phyloP scores from a whole-genome alignment of 2,329 filamentous ascomycete species.

The Colletotrichum karsti region DNA sequence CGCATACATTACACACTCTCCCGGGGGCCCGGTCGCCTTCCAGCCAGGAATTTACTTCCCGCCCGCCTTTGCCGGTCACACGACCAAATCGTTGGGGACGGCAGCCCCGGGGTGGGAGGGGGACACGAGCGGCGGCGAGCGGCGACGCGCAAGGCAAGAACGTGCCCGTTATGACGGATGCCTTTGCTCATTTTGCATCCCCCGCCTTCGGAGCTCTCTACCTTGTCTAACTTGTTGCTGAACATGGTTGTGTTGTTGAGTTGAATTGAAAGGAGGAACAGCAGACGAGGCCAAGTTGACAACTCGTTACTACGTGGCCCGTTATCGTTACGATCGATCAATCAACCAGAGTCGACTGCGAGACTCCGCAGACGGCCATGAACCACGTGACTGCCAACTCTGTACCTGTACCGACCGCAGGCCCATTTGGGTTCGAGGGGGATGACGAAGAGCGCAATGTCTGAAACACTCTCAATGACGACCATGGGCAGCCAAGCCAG shows the following conservation, averaged over 20 bases:
- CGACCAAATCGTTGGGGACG: conserved; percentile 3
- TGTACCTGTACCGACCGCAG: not conserved
- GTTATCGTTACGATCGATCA: not conserved
- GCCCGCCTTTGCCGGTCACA: conserved; percentile 1
- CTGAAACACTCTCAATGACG: conserved; percentile 19
- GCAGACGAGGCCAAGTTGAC: not conserved
- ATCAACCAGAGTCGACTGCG: not conserved
- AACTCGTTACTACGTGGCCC: not conserved
- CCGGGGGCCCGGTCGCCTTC: not conserved
- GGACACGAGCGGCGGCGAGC: not conserved
- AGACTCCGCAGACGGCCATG: not conserved
- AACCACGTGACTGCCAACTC: not conserved
- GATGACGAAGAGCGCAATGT: conserved; percentile 18
- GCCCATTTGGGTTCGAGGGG: conserved; percentile 11
- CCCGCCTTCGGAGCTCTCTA: not conserved
- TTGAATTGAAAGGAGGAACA: not conserved
- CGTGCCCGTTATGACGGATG: not conserved
- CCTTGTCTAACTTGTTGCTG: not conserved
- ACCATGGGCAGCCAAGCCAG: conserved; percentile 11
- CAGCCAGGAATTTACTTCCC: not conserved
- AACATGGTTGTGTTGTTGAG: not conserved
- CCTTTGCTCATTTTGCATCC: conserved; percentile 1
- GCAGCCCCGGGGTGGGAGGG: not conserved
- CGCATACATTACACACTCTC: not conserved
- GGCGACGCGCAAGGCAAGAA: not conserved